Conservation (phyloP, 2,329 filamentous ascomycete species). For the Sporothrix sp. region DNA sequence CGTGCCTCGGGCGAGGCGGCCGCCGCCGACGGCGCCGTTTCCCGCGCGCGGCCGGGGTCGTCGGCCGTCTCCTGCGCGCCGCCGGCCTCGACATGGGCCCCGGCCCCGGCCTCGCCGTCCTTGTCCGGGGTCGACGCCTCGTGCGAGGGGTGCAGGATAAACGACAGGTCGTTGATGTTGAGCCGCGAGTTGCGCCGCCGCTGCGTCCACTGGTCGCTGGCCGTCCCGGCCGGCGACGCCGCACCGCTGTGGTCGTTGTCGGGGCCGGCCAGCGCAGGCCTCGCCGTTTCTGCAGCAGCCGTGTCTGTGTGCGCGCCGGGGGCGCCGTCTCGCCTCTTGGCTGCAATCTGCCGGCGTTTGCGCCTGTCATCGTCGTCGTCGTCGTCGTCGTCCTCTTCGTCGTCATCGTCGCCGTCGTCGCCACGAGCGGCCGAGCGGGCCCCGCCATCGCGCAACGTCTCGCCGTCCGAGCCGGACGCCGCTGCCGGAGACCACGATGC, state of each 20-base stretch:
- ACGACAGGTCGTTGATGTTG: conserved; percentile 7
- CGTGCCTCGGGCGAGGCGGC: background rate
- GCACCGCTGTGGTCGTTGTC: background rate
- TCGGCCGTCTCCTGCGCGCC: no score
- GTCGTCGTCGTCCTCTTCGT: no score
- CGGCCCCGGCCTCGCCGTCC: background rate
- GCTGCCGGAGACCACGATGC: background rate
- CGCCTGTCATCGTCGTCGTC: background rate
- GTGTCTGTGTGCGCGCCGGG: no score
- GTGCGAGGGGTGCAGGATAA: conserved; percentile 9
- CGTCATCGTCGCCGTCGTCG: no score
- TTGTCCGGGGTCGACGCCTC: conserved; percentile 6
- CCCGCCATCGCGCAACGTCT: background rate
- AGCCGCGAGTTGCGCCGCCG: conserved; percentile 4
- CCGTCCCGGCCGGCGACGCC: background rate
- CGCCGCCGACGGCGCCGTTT: background rate
- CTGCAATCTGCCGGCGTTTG: background rate
- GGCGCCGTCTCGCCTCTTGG: no score
- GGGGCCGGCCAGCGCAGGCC: no score
- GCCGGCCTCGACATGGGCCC: background rate
- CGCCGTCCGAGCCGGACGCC: background rate
- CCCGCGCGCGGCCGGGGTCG: no score
- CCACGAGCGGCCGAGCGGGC: no score
- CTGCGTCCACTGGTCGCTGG: background rate
- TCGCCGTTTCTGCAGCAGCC: no score